phyloP scores from a whole-genome alignment of 164 flowering plant genomes.

The Vitis rotundifolia region DNA sequence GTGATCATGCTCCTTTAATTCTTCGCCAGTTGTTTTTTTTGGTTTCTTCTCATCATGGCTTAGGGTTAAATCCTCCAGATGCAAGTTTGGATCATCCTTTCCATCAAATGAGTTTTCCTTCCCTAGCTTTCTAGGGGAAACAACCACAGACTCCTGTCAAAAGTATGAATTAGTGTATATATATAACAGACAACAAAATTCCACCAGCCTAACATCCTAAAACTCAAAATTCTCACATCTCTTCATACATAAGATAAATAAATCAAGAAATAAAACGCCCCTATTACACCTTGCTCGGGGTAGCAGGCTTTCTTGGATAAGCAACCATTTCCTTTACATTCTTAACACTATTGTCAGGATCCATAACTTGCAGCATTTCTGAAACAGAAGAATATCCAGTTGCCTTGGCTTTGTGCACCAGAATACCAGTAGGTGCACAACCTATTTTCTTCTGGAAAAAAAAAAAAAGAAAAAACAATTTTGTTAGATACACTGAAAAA shows the following conservation, averaged over 20 bases:
- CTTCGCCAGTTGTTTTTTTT: slow-evolving; percentile 30
- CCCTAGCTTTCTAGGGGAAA: slow-evolving; percentile 41
- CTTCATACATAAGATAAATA: background rate
- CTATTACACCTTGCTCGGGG: slow-evolving; percentile 26
- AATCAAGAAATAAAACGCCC: background rate
- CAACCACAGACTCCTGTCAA: slow-evolving; percentile 26
- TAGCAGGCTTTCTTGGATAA: no score
- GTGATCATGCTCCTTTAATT: slow-evolving; percentile 18
- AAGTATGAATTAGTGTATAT: background rate
- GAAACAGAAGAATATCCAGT: slow-evolving; percentile 80
- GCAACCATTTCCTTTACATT: no score
- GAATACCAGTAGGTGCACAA: slow-evolving; percentile 71
- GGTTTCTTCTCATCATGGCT: slow-evolving; percentile 21
- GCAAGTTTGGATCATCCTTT: slow-evolving; percentile 22
- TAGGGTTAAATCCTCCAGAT: slow-evolving; percentile 1
- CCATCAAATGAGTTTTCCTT: slow-evolving; percentile 57
- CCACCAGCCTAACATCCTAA: background rate
- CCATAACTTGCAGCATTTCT: slow-evolving; percentile 55
- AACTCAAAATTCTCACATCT: background rate
- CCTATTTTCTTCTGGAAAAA: slow-evolving; percentile 69
- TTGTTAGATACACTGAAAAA: no score
- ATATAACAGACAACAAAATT: background rate
- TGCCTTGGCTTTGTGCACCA: slow-evolving; percentile 63
- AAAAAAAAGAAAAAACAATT: background rate
- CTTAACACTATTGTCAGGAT: slow-evolving; percentile 17